These are phyloP conservation scores for Diaporthe sp. DNA, from an alignment of 2,329 filamentous ascomycete species.

Conservation along the genomic window DNA sequence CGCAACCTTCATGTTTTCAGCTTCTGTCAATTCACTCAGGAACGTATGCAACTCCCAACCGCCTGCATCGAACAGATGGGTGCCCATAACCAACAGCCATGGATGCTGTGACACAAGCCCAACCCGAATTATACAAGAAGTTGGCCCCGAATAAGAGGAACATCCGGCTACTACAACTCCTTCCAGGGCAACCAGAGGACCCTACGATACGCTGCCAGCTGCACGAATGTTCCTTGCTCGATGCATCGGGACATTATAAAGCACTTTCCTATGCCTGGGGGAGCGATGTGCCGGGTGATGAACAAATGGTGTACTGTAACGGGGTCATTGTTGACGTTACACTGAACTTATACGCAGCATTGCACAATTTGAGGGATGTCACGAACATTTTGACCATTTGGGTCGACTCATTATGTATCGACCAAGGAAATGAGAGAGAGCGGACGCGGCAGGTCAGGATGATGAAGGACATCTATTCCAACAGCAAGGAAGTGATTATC, in stretches of 20 bases:
- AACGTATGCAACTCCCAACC: no score
- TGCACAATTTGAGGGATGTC: neutral
- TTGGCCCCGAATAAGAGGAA: neutral
- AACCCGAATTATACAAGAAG: neutral
- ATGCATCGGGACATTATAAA: slow-evolving; percentile 3
- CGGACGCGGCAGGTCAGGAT: slow-evolving; percentile 14
- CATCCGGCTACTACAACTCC: slow-evolving; percentile 5
- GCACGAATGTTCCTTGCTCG: neutral
- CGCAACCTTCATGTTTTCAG: neutral
- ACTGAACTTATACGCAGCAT: slow-evolving; percentile 6
- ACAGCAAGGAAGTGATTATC: slow-evolving; percentile 23
- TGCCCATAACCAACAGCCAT: neutral
- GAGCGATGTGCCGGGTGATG: neutral
- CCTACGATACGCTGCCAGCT: neutral
- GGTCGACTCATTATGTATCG: slow-evolving; percentile 19
- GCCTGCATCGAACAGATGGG: neutral
- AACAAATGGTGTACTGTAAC: neutral
- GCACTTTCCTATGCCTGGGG: slow-evolving; percentile 28
- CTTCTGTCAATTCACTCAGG: no score
- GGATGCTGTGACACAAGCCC: neutral
- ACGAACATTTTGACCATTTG: neutral
- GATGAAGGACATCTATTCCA: slow-evolving; percentile 25
- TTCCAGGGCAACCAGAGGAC: neutral
- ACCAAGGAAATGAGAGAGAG: neutral
- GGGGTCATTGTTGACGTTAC: neutral